A percentile compares a stretch with the other conserved stretches of the same genome.
Evolutionary conservation across 192 early-diverging fungal genomes (phyloP).

Genomic region (Phlyctochytrium bullatum): DNA sequence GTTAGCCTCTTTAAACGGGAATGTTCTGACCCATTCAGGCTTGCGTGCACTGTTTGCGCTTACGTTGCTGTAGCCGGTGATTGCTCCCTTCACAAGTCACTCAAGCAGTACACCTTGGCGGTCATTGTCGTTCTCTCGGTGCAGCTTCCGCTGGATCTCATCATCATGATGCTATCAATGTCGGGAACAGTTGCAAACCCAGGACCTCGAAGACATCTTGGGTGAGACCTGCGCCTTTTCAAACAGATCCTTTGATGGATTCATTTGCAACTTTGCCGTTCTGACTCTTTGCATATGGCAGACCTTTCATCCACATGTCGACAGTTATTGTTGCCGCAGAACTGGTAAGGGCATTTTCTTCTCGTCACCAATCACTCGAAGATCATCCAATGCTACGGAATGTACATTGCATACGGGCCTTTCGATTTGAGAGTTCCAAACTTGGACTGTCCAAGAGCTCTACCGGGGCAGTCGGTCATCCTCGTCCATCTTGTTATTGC

Average conservation of each 20-base stretch:
- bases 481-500: constrained; percentile 32
- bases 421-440: background rate
- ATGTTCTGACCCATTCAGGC: constrained; percentile 11
- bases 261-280: background rate
- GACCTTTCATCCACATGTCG: constrained; percentile 13
- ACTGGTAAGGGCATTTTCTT: constrained; percentile 8
- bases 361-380: constrained; percentile 4
- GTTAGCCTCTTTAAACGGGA: constrained; percentile 11
- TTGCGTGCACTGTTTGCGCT: constrained; percentile 18
- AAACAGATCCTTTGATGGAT: background rate
- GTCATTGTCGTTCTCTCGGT: constrained; percentile 15
- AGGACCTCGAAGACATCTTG: constrained; percentile 20
- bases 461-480: constrained; percentile 7
- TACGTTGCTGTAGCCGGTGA: constrained; percentile 25
- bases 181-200: constrained; percentile 28
- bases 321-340: constrained; percentile 8
- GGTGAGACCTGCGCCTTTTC: no score
- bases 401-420: constrained; percentile 23
- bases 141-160: constrained; percentile 17
- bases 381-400: constrained; percentile 22
- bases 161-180: constrained; percentile 28
- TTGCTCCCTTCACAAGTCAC: constrained; percentile 12
- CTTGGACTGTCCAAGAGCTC: background rate
- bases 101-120: constrained; percentile 11
- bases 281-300: background rate